Conservation (phyloP, 345 rosid genomes). For the Sonneratia caseolaris region DNA sequence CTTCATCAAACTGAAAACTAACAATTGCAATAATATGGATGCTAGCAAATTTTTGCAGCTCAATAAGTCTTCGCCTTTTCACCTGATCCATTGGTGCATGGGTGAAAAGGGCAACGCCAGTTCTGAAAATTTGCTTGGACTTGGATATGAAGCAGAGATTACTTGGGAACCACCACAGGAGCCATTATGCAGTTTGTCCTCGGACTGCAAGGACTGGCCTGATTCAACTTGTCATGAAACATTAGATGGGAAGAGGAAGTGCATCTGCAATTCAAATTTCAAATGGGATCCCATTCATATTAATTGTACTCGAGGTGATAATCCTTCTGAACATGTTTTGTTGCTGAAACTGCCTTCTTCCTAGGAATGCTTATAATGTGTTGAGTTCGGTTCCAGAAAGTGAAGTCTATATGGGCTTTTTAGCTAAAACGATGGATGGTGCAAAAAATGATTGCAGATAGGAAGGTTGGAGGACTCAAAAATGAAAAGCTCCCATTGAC, state of each 20-base stretch:
- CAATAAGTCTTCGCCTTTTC: constrained; percentile 15
- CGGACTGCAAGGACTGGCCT: constrained; percentile 56
- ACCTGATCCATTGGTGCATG: background rate
- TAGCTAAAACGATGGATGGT: background rate
- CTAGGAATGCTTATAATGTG: background rate
- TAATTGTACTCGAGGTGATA: constrained; percentile 39
- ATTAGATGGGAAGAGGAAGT: constrained; percentile 24
- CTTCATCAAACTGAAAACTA: constrained; percentile 11
- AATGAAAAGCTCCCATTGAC: constrained; percentile 17
- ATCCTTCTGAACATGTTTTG: background rate
- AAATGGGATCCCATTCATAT: constrained; percentile 35
- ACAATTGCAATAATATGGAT: constrained; percentile 7
- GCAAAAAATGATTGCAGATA: constrained; percentile 4
- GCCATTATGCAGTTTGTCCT: constrained; percentile 34
- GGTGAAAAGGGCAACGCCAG: constrained; percentile 16
- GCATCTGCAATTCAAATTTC: constrained; percentile 35
- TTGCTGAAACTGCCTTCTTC: background rate
- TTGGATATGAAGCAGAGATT: constrained; percentile 42
- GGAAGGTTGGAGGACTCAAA: constrained; percentile 3
- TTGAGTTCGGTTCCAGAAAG: background rate
- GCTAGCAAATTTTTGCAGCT: constrained; percentile 9
- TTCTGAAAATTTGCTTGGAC: constrained; percentile 9
- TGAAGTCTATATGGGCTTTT: background rate
- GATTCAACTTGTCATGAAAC: constrained; percentile 34
- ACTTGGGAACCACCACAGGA: constrained; percentile 46